Percentiles rank a stretch among this genome's conserved stretches.
Conservation (phyloP, 371 early-diverging fungal species). For the Mortierella sp. region DNA sequence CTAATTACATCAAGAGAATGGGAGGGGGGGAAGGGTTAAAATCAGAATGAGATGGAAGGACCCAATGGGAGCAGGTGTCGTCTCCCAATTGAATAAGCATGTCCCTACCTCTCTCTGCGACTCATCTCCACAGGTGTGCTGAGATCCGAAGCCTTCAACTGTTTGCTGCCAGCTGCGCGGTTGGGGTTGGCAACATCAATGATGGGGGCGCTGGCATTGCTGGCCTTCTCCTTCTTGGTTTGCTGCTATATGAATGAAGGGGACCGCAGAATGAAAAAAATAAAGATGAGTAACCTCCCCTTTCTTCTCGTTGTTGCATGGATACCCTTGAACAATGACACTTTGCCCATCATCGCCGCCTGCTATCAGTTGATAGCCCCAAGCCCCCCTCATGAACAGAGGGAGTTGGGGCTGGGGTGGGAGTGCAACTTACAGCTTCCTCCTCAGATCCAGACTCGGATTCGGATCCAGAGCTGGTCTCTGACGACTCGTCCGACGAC, state of each 20-base stretch:
- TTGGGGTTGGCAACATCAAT: conserved; percentile 60
- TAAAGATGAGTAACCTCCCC: neutral
- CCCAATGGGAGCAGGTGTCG: neutral
- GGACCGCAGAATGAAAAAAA: neutral
- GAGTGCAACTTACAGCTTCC: conserved; percentile 40
- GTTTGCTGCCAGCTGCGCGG: conserved; percentile 49
- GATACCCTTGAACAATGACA: no score
- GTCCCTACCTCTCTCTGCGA: conserved; percentile 56
- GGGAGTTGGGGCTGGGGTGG: no score
- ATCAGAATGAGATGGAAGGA: neutral
- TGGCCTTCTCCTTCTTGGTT: conserved; percentile 24
- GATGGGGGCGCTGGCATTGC: conserved; percentile 8
- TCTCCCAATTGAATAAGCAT: neutral
- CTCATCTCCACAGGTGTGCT: conserved; percentile 57
- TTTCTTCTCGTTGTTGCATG: no score
- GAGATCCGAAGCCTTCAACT: conserved; percentile 60
- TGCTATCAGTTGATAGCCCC: neutral
- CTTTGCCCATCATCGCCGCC: neutral
- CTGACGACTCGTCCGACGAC: conserved; percentile 41
- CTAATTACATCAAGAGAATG: conserved; percentile 25
- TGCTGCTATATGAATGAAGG: neutral
- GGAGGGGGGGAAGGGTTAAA: neutral
- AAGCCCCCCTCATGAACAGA: no score
- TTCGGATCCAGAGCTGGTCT: conserved; percentile 35
- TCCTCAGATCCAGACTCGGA: conserved; percentile 49